phyloP scores from a whole-genome alignment of 768 basidiomycete genomes.

The Lenzites betulinus region DNA sequence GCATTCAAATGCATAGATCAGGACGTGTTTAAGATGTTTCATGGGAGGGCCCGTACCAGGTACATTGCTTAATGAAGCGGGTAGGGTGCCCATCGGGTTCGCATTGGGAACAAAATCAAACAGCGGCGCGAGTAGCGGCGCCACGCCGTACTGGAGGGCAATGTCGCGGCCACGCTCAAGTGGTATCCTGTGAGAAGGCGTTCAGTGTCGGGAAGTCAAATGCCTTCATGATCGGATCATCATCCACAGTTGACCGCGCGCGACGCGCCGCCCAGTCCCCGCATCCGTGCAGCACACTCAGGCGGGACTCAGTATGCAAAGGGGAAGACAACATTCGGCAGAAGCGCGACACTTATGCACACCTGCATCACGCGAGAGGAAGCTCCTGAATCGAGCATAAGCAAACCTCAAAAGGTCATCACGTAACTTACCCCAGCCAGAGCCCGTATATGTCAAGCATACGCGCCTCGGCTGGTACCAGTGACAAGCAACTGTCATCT shows the following conservation, averaged over 20 bases:
- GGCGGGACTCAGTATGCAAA: too few species aligned
- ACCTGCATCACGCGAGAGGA: too few species aligned
- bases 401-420: too few species aligned
- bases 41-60: constrained; percentile 22
- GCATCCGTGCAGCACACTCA: too few species aligned
- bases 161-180: constrained; percentile 93
- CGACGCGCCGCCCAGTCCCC: too few species aligned
- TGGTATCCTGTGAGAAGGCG: constrained; percentile 72
- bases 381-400: too few species aligned
- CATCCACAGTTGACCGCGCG: not conserved
- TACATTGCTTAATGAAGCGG: constrained; percentile 31
- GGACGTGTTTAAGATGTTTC: not conserved
- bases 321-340: too few species aligned
- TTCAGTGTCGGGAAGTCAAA: constrained; percentile 1
- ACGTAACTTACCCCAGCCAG: not conserved
- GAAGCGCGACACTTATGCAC: too few species aligned
- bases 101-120: constrained; percentile 91
- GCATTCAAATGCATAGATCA: not conserved
- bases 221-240: not conserved
- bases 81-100: constrained; percentile 67
- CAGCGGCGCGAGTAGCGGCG: constrained; percentile 81
- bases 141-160: constrained; percentile 89
- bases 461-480: not conserved
- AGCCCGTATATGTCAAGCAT: not conserved
- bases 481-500: not conserved